phyloP scores from a whole-genome alignment of 305 asterid species.

The Solanum aculeatissimum region DNA sequence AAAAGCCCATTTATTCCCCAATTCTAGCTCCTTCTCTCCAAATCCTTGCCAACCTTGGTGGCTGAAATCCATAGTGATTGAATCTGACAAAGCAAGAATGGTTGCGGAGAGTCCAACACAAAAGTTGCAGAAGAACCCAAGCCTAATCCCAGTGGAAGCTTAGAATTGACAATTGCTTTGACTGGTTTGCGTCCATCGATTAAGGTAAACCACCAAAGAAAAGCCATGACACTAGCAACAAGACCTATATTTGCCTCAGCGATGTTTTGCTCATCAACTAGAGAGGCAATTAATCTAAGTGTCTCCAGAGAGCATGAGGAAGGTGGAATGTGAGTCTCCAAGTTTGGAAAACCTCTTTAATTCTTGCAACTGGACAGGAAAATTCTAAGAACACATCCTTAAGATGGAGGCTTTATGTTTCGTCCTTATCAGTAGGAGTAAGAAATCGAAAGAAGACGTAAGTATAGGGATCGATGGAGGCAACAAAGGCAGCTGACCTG shows the following conservation, averaged over 20 bases:
- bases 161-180: conserved; percentile 62
- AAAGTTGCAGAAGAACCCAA: conserved; percentile 95
- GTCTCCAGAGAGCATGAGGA: conserved; percentile 66
- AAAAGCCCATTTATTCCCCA: conserved; percentile 91
- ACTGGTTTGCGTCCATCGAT: conserved; percentile 85
- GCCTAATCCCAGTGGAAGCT: conserved; percentile 92
- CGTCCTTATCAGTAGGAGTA: conserved; percentile 65
- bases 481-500: conserved; percentile 93
- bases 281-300: conserved; percentile 52
- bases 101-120: conserved; percentile 89
- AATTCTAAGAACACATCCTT: conserved; percentile 77
- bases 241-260: conserved; percentile 62
- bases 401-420: conserved; percentile 52
- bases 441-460: conserved; percentile 76
- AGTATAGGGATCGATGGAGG: conserved; percentile 87
- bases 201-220: conserved; percentile 79
- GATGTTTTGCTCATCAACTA: conserved; percentile 63
- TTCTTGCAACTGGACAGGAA: conserved; percentile 76
- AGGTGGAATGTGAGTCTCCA: conserved; percentile 41
- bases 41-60: conserved; percentile 87
- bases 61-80: conserved; percentile 47
- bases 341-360: conserved; percentile 62
- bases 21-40: conserved; percentile 59
- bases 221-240: conserved; percentile 74
- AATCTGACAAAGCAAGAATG: conserved; percentile 66